Evolutionary conservation across 495 filamentous ascomycete species (phyloP).

Genomic region (Margaritispora aquatica): DNA sequence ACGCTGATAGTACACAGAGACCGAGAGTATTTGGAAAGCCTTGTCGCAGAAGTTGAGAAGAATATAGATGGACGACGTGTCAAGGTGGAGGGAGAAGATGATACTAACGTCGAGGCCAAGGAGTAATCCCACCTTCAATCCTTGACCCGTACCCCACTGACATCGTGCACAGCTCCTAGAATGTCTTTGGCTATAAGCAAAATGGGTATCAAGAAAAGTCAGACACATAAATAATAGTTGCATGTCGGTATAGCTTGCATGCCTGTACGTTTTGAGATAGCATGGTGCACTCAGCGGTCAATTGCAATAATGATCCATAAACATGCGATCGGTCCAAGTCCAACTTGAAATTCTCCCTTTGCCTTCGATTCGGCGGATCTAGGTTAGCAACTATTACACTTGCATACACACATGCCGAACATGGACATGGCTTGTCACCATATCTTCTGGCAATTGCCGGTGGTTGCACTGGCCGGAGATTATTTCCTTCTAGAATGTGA

Average conservation of each 20-base stretch:
- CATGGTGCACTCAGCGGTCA: too few relatives aligned
- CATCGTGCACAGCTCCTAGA: constrained; percentile 8
- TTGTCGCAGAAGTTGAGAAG: constrained; percentile 42
- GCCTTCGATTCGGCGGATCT: too few relatives aligned
- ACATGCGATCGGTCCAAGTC: too few relatives aligned
- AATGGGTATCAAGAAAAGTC: too few relatives aligned
- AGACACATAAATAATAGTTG: too few relatives aligned
- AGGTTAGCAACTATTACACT: too few relatives aligned
- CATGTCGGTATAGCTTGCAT: too few relatives aligned
- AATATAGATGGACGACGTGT: constrained; percentile 40
- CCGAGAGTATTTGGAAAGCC: constrained; percentile 39
- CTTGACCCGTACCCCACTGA: background rate
- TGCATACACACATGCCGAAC: background rate
- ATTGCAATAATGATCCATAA: too few relatives aligned
- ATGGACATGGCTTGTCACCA: background rate
- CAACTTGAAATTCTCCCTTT: too few relatives aligned
- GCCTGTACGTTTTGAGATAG: too few relatives aligned
- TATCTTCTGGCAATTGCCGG: background rate
- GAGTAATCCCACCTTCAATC: background rate
- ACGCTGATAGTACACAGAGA: constrained; percentile 30
- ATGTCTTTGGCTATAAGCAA: background rate
- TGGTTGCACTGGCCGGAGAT: constrained; percentile 1
- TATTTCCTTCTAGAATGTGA: constrained; percentile 8
- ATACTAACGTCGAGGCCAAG: constrained; percentile 16
- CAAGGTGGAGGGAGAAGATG: constrained; percentile 39